phyloP scores from a whole-genome alignment of 352 stramenopile species.

The Phytophthora sansomeana region DNA sequence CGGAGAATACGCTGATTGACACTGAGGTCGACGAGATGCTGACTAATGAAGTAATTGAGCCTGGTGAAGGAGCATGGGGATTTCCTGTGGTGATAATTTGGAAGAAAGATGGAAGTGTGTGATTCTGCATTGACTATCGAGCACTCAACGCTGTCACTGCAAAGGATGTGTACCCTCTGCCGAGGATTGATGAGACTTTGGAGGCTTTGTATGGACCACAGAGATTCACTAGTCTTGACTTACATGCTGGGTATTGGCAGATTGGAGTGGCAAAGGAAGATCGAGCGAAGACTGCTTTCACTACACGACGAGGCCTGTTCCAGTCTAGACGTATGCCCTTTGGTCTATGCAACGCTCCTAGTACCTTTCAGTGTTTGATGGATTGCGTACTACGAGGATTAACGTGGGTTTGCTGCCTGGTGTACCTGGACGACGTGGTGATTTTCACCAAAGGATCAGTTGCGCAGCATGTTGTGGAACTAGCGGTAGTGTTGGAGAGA shows the following conservation, averaged over 20 bases:
- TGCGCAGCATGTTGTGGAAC: constrained; percentile 19
- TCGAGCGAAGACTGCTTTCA: constrained; percentile 26
- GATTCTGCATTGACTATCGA: no score
- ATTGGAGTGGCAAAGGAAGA: constrained; percentile 8
- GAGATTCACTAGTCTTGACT: constrained; percentile 17
- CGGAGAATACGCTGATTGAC: constrained; percentile 8
- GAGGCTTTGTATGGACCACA: constrained; percentile 9
- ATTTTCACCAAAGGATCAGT: constrained; percentile 24
- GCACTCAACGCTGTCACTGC: no score
- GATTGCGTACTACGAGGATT: constrained; percentile 28
- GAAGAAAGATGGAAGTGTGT: no score
- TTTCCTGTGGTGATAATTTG: no score
- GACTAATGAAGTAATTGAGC: background rate
- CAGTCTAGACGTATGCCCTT: constrained; percentile 26
- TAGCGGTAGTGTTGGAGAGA: constrained; percentile 22
- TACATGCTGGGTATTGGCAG: constrained; percentile 23
- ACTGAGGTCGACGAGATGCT: constrained; percentile 19
- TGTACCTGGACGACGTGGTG: constrained; percentile 34
- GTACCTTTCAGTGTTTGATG: constrained; percentile 36
- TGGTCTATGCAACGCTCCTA: constrained; percentile 24
- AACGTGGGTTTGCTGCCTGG: constrained; percentile 25
- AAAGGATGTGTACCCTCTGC: no score
- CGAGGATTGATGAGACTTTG: constrained; percentile 26
- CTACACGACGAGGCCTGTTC: constrained; percentile 14
- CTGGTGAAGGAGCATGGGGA: constrained; percentile 23